phyloP scores from a whole-genome alignment of 2,329 filamentous ascomycete species.

The Rhinocladiella similis region DNA sequence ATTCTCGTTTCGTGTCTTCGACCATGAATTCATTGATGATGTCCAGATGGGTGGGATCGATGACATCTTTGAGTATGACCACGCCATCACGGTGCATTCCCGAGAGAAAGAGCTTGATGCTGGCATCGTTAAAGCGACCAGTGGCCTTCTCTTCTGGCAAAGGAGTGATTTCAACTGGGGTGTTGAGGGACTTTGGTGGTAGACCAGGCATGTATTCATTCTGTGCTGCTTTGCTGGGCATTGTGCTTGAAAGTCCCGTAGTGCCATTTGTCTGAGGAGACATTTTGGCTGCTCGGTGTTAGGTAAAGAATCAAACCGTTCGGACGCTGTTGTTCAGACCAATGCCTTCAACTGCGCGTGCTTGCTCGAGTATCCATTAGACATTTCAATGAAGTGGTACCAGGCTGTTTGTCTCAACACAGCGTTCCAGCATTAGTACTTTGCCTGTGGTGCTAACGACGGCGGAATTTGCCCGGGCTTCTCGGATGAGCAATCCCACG shows the following conservation, averaged over 20 bases:
- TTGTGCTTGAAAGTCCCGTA: too few relatives aligned
- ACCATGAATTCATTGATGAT: slow-evolving; percentile 28
- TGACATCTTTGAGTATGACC: slow-evolving; percentile 37
- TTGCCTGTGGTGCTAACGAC: too few relatives aligned
- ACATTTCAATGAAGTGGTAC: too few relatives aligned
- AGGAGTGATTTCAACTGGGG: slow-evolving; percentile 10
- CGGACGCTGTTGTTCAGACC: too few relatives aligned
- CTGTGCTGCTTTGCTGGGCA: not conserved
- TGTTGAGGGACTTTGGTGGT: slow-evolving; percentile 13
- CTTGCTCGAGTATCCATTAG: too few relatives aligned
- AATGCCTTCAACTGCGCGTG: too few relatives aligned
- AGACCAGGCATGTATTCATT: slow-evolving; percentile 13
- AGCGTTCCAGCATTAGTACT: too few relatives aligned
- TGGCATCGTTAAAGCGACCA: slow-evolving; percentile 14
- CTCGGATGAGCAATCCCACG: too few relatives aligned
- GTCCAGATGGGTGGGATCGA: slow-evolving; percentile 34
- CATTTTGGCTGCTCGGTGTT: not conserved
- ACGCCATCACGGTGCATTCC: slow-evolving; percentile 36
- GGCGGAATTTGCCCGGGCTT: too few relatives aligned
- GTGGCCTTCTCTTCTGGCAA: slow-evolving; percentile 5
- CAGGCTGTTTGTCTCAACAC: too few relatives aligned
- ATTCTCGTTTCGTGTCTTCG: slow-evolving; percentile 33
- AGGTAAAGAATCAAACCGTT: too few relatives aligned
- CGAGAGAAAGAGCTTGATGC: slow-evolving; percentile 17
- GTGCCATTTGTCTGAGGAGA: not conserved